These are phyloP conservation scores for Fusarium paranaense DNA, from an alignment of 2,329 filamentous ascomycete species.

Conservation along the genomic window DNA sequence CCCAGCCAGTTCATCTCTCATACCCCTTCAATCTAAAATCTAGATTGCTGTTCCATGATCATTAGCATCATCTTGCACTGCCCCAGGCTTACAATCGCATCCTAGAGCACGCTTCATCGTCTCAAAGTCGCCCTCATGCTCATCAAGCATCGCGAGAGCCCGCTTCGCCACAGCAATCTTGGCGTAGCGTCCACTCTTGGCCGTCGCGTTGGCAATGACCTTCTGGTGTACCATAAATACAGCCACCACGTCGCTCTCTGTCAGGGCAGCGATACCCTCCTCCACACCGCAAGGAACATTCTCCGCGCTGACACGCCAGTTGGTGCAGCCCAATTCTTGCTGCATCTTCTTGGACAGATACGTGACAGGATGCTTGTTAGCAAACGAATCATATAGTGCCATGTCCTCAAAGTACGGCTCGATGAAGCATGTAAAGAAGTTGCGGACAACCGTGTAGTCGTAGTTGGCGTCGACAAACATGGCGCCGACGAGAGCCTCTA, in stretches of 20 bases:
- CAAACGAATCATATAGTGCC: constrained; percentile 86
- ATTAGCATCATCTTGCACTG: neutral
- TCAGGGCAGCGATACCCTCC: constrained; percentile 53
- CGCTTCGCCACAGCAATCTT: constrained; percentile 74
- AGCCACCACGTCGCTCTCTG: constrained; percentile 69
- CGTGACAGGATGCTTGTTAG: constrained; percentile 87
- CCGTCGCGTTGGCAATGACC: constrained; percentile 71
- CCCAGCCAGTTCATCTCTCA: neutral
- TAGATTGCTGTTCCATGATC: constrained; percentile 34
- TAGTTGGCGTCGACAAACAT: constrained; percentile 92
- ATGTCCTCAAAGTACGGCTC: constrained; percentile 87
- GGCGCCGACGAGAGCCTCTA: constrained; percentile 90
- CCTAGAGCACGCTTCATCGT: constrained; percentile 68
- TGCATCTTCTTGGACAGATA: constrained; percentile 74
- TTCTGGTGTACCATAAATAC: constrained; percentile 81
- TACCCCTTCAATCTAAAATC: neutral
- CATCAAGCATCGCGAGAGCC: constrained; percentile 62
- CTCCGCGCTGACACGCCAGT: constrained; percentile 66
- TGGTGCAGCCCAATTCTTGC: constrained; percentile 72
- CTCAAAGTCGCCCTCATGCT: constrained; percentile 57
- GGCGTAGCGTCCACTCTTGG: constrained; percentile 77
- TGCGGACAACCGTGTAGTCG: constrained; percentile 77
- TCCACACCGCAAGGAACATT: constrained; percentile 56
- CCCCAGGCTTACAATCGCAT: constrained; percentile 68
- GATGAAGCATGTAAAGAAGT: constrained; percentile 82